Percentiles rank a stretch among this genome's conserved stretches.
Evolutionary conservation across 305 asterid species (phyloP).

Genomic region (Andrographis paniculata): DNA sequence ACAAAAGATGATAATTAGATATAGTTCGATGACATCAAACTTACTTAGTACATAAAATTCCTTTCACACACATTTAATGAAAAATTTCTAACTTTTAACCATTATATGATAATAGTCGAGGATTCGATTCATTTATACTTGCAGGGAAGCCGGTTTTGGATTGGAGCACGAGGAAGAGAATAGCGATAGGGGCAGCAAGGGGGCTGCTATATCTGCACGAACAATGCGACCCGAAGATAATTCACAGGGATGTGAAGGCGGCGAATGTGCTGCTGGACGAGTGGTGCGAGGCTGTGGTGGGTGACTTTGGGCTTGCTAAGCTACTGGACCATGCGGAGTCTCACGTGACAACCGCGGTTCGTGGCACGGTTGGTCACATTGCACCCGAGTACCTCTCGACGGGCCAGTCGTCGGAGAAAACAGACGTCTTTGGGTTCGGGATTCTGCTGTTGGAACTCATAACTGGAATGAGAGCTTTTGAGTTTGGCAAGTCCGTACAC

Average conservation of each 20-base stretch:
- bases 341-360: conserved; percentile 93
- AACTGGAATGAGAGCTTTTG: conserved; percentile 90
- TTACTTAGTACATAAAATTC: no score
- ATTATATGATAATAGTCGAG: no score
- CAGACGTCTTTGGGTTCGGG: conserved; percentile 97
- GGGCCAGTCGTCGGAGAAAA: conserved; percentile 93
- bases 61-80: no score
- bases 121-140: background rate
- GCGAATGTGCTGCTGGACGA: conserved; percentile 86
- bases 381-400: conserved; percentile 95
- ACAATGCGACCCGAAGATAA: conserved; percentile 97
- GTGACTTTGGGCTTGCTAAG: conserved; percentile 94
- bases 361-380: conserved; percentile 97
- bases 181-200: conserved; percentile 89
- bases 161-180: conserved; percentile 78
- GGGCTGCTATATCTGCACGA: conserved; percentile 88
- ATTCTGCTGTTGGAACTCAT: conserved; percentile 85
- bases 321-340: conserved; percentile 86
- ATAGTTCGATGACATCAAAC: no score
- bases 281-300: conserved; percentile 74
- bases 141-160: conserved; percentile 73
- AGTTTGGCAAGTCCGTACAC: conserved; percentile 68
- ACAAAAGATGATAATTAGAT: no score
- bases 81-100: no score
- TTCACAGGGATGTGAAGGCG: conserved; percentile 97